phyloP scores from a whole-genome alignment of 768 basidiomycete genomes.

The Crassisporium funariophilum region DNA sequence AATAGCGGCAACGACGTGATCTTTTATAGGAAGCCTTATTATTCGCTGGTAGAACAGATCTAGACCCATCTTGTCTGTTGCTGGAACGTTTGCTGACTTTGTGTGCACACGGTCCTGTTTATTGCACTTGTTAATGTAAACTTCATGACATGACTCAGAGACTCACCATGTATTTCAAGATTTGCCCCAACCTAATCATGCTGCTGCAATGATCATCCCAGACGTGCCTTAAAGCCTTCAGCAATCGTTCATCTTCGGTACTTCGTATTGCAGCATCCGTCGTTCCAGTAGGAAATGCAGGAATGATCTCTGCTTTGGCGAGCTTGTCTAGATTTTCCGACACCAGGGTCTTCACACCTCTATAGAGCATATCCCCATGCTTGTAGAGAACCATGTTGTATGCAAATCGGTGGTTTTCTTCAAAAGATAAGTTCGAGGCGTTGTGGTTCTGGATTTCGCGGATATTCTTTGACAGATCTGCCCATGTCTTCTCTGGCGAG shows the following conservation, averaged over 20 bases:
- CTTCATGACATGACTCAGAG: not conserved
- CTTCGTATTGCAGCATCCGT: conserved; percentile 73
- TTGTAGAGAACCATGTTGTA: conserved; percentile 94
- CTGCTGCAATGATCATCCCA: conserved; percentile 95
- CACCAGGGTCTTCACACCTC: conserved; percentile 79
- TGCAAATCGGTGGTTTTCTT: conserved; percentile 92
- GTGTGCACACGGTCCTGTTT: conserved; percentile 89
- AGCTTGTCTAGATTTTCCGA: conserved; percentile 81
- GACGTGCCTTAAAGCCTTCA: conserved; percentile 80
- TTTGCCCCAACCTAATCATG: conserved; percentile 85
- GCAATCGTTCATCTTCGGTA: conserved; percentile 81
- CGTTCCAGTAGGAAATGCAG: conserved; percentile 78
- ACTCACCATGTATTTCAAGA: conserved; percentile 95
- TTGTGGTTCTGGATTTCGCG: conserved; percentile 95
- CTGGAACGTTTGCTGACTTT: conserved; percentile 69
- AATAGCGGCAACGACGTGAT: conserved; percentile 80
- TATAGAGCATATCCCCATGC: conserved; percentile 83
- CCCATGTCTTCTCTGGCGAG: conserved; percentile 85
- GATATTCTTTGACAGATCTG: conserved; percentile 79
- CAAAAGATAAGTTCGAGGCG: conserved; percentile 69
- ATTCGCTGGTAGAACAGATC: conserved; percentile 83
- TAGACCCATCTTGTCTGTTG: conserved; percentile 81
- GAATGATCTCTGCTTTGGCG: conserved; percentile 73
- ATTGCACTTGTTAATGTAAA: not conserved
- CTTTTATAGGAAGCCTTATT: conserved; percentile 78